Evolutionary conservation across 2,329 filamentous ascomycete genomes (phyloP).

Genomic region (Aspergillus sp.): DNA sequence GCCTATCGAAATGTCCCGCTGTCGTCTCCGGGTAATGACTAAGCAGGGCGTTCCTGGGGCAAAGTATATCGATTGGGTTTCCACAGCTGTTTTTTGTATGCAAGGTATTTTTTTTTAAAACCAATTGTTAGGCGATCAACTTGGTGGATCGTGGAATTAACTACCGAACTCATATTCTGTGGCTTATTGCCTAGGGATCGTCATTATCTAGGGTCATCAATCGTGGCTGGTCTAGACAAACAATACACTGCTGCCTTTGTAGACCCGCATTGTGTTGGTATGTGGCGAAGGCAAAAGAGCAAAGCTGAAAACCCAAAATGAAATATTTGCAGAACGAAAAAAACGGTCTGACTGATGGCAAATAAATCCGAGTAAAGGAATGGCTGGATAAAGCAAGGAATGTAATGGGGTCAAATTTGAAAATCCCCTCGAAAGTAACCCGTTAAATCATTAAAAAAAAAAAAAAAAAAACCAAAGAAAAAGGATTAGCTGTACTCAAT

Average conservation of each 20-base stretch:
- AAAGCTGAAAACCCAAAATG: slow-evolving; percentile 1
- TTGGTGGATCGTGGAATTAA: neutral
- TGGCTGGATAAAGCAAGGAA: neutral
- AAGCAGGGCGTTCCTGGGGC: neutral
- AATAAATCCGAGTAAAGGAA: slow-evolving; percentile 1
- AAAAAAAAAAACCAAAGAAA: neutral
- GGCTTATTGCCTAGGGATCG: neutral
- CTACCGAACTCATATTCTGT: neutral
- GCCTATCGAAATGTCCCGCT: neutral
- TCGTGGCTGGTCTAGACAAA: slow-evolving; percentile 3
- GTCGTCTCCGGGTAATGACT: neutral
- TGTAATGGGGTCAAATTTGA: neutral
- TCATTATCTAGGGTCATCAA: slow-evolving; percentile 9
- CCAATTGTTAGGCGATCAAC: neutral
- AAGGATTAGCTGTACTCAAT: slow-evolving; percentile 34
- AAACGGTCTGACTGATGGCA: neutral
- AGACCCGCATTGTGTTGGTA: slow-evolving; percentile 5
- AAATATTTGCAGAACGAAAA: neutral
- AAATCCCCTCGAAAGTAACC: neutral
- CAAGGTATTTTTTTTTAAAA: neutral
- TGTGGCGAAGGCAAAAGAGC: slow-evolving; percentile 8
- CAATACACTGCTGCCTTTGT: neutral
- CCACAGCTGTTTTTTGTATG: neutral
- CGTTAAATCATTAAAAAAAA: neutral
- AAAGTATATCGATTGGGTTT: neutral